Conservation (phyloP, 768 basidiomycete genomes). For the Leccinum rimulosum region DNA sequence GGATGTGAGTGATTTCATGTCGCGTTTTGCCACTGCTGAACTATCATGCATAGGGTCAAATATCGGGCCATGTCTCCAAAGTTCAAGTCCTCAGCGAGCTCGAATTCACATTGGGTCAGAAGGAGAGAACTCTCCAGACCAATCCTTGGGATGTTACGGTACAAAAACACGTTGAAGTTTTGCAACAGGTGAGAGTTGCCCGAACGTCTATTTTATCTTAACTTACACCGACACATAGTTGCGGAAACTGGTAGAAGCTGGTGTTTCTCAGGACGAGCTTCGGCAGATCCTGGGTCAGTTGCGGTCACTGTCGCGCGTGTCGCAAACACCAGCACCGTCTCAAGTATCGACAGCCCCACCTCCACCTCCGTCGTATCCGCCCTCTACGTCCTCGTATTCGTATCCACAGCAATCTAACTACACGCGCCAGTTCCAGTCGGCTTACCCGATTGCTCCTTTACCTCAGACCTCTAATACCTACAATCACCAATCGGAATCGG, state of each 20-base stretch:
- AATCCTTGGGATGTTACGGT: constrained; percentile 72
- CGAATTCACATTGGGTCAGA: constrained; percentile 77
- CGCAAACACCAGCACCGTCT: constrained; percentile 32
- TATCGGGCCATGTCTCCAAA: constrained; percentile 57
- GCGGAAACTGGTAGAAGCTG: constrained; percentile 70
- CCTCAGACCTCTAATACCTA: constrained; percentile 31
- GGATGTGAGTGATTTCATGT: constrained; percentile 36
- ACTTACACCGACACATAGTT: constrained; percentile 40
- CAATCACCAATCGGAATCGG: constrained; percentile 23
- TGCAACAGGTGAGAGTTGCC: constrained; percentile 67
- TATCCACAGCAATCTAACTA: constrained; percentile 34
- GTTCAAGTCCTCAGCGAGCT: constrained; percentile 81
- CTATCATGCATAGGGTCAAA: constrained; percentile 31
- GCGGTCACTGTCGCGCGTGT: constrained; percentile 53
- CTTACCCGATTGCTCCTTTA: constrained; percentile 32
- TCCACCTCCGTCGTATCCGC: constrained; percentile 21
- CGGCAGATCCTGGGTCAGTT: constrained; percentile 73
- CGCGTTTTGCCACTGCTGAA: neutral
- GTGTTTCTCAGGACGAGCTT: constrained; percentile 78
- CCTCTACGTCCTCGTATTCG: constrained; percentile 26
- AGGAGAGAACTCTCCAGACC: constrained; percentile 66
- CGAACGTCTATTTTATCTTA: neutral
- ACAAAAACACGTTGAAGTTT: constrained; percentile 69
- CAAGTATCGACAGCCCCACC: constrained; percentile 33
- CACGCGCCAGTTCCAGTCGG: constrained; percentile 26